Evolutionary conservation across 1,284 basidiomycete species (phyloP).

Genomic region (Tilletiaria anomala): DNA sequence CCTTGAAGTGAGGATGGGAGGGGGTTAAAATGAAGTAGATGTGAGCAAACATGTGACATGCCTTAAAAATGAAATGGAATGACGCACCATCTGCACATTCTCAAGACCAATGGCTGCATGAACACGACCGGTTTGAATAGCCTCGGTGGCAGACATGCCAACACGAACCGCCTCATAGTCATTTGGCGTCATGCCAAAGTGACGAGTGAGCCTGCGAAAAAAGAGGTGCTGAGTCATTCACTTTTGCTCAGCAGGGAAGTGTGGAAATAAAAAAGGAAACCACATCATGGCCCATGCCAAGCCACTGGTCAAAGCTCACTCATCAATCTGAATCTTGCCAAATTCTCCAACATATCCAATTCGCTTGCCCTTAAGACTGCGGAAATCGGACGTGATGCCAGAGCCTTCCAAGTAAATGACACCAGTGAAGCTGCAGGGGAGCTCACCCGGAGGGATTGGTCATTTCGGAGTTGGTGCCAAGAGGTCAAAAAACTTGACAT

Average conservation of each 20-base stretch:
- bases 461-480: no score
- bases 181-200: slow-evolving; percentile 29
- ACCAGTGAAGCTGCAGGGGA: slow-evolving; percentile 42
- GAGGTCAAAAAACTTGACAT: no score
- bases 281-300: neutral
- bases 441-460: no score
- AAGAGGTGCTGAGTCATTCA: neutral
- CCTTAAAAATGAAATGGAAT: no score
- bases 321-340: slow-evolving; percentile 42
- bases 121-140: slow-evolving; percentile 40
- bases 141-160: slow-evolving; percentile 41
- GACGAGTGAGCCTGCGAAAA: slow-evolving; percentile 10
- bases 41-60: no score
- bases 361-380: slow-evolving; percentile 39
- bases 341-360: slow-evolving; percentile 43
- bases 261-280: no score
- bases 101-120: slow-evolving; percentile 39
- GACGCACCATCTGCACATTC: slow-evolving; percentile 39
- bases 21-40: no score
- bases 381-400: slow-evolving; percentile 40
- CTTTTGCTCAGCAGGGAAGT: no score
- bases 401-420: slow-evolving; percentile 40
- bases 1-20: no score
- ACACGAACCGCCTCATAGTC: slow-evolving; percentile 41
- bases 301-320: neutral